A percentile compares a stretch with the other conserved stretches of the same genome.
Conservation (phyloP, 352 stramenopile genomes). For the Globisporangium okanoganense region DNA sequence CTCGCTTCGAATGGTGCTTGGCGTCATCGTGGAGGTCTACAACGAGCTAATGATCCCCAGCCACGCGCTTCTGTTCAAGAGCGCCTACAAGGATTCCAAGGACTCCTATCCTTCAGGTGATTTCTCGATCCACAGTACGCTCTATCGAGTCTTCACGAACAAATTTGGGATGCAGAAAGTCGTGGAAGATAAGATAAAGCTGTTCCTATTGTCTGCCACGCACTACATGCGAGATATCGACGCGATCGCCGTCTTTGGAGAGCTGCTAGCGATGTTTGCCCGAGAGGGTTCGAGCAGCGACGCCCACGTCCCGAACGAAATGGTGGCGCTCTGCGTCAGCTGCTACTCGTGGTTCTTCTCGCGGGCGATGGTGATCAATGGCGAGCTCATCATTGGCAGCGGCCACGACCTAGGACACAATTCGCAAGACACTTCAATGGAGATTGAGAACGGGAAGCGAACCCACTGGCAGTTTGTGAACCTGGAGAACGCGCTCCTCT, state of each 20-base stretch:
- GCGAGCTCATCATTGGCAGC: slow-evolving; percentile 20
- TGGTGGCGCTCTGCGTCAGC: slow-evolving; percentile 53
- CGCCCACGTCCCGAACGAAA: slow-evolving; percentile 34
- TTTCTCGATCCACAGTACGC: slow-evolving; percentile 39
- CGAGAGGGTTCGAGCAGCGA: slow-evolving; percentile 15
- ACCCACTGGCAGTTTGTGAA: slow-evolving; percentile 63
- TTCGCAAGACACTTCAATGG: not conserved
- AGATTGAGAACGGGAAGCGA: slow-evolving; percentile 17
- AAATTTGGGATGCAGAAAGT: slow-evolving; percentile 49
- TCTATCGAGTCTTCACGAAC: slow-evolving; percentile 42
- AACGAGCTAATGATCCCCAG: slow-evolving; percentile 30
- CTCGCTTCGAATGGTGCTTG: slow-evolving; percentile 42
- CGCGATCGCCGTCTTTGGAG: slow-evolving; percentile 60
- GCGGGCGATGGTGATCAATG: slow-evolving; percentile 55
- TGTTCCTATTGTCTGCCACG: slow-evolving; percentile 56
- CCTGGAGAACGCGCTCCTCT: slow-evolving; percentile 48
- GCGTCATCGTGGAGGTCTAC: slow-evolving; percentile 57
- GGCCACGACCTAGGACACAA: not conserved
- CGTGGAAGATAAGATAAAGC: slow-evolving; percentile 60
- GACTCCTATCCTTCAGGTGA: not conserved
- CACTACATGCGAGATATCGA: slow-evolving; percentile 49
- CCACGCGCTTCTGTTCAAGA: slow-evolving; percentile 45
- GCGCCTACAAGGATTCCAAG: slow-evolving; percentile 8
- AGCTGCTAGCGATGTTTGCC: slow-evolving; percentile 53
- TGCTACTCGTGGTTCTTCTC: slow-evolving; percentile 61